Conservation (phyloP, 2,329 filamentous ascomycete species). For the Aspergillus arachidicola region DNA sequence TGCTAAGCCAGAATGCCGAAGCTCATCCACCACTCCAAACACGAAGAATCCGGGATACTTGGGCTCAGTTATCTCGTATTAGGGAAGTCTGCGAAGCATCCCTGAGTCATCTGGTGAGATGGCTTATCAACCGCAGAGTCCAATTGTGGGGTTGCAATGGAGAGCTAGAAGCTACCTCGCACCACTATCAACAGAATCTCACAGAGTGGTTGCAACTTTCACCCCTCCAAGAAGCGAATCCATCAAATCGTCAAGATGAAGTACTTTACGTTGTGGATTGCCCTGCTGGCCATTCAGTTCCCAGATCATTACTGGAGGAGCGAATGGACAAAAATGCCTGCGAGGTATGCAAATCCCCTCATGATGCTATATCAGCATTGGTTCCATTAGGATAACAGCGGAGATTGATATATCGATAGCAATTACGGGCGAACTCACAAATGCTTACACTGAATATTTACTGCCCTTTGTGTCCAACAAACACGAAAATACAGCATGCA, state of each 20-base stretch:
- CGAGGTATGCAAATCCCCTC: conserved; percentile 25
- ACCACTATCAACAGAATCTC: conserved; percentile 29
- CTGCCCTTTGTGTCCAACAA: conserved; percentile 36
- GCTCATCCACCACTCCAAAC: conserved; percentile 22
- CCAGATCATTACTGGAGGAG: conserved; percentile 33
- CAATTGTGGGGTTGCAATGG: conserved; percentile 31
- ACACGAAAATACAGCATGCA: conserved; percentile 34
- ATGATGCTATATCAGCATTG: background rate
- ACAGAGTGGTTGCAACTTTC: conserved; percentile 34
- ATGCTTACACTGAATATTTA: conserved; percentile 26
- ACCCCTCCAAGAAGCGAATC: conserved; percentile 12
- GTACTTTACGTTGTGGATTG: conserved; percentile 37
- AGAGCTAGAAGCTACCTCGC: conserved; percentile 26
- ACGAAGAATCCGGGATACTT: conserved; percentile 23
- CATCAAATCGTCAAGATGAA: background rate
- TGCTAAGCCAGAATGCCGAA: conserved; percentile 23
- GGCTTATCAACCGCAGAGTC: conserved; percentile 31
- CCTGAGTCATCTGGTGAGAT: conserved; percentile 23
- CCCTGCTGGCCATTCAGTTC: conserved; percentile 36
- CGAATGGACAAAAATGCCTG: conserved; percentile 36
- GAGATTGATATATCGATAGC: conserved; percentile 8
- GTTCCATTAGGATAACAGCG: background rate
- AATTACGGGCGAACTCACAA: conserved; percentile 21
- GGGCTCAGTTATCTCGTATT: conserved; percentile 19
- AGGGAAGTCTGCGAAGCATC: conserved; percentile 21